Base-by-base conservation (phyloP, 495 filamentous ascomycete genomes). In the Parachaetomium inaequale region DNA sequence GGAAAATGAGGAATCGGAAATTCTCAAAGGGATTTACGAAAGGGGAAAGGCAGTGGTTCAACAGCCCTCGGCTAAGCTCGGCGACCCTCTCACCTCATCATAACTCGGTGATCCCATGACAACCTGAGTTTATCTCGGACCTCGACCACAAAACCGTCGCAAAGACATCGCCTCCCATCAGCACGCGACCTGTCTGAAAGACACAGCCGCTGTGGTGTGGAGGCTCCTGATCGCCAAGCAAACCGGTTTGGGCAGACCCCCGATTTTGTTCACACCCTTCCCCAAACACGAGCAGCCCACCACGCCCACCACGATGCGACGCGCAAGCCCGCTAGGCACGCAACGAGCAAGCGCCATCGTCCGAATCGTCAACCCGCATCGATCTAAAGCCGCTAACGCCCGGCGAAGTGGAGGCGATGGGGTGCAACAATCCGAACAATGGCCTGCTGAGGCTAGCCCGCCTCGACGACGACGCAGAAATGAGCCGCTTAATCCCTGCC, bases 321-420 rank as follows among this genome's bases (percentile, higher is more conserved):
- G 4, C 40, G n/a, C 42, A 23, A 19, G n/a, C n/a, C 17, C 25
- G 28, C 28, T 32, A 38, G 15, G 31, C n/a, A 28, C 52, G 43
- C 23, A 51, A 25, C 19, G 11, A 43, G 21, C 21, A 45, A 38
- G 50, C 19, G 14, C 50, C 15, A 55, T 58, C 34, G 59, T 49
- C 56, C 28, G 32, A 63, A 66, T 45, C 57, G 64, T 60, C 60
- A 55, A 49, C n/a, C 45, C 55, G 64, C 64, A 63, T 63, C 55
- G 64, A 58, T 43, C 64, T 61, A 63, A 28, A 25, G 60, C 60
- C 51, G 64, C 64, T 63, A 58, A 54, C 55, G 45, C 23, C 58
- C 53, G 45, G 56, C 42, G 31, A 14, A 36, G 43, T 52, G 51
- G 49, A 25, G 50, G 28, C 3, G 11, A 1, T 62, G 60, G 40